Evolutionary conservation across 345 rosid genomes (phyloP).

Genomic region (Passiflora organensis): DNA sequence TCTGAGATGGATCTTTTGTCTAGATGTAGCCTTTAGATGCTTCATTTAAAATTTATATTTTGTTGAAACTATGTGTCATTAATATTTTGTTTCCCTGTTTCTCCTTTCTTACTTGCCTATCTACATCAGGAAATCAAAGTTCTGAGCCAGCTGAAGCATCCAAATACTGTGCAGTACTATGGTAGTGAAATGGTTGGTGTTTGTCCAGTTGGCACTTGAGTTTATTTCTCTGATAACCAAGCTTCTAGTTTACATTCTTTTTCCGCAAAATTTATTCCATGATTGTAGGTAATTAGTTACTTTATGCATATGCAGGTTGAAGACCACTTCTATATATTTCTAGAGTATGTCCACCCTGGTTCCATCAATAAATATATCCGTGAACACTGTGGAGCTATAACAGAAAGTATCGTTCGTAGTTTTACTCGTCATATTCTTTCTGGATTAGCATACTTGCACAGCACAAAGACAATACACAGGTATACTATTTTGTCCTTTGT

Average conservation of each 20-base stretch:
- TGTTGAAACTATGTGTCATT: too few species aligned
- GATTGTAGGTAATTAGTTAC: not conserved
- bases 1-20: not conserved
- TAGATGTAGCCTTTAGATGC: not conserved
- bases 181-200: slow-evolving; percentile 94
- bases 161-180: slow-evolving; percentile 93
- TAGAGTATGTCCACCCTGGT: slow-evolving; percentile 97
- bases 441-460: slow-evolving; percentile 86
- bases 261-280: too few species aligned
- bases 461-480: slow-evolving; percentile 77
- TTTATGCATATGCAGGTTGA: slow-evolving; percentile 46
- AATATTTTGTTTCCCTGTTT: too few species aligned
- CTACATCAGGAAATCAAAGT: slow-evolving; percentile 76
- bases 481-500: slow-evolving; percentile 1
- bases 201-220: slow-evolving; percentile 15
- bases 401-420: slow-evolving; percentile 82
- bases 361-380: slow-evolving; percentile 79
- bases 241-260: too few species aligned
- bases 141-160: slow-evolving; percentile 89
- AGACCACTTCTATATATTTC: slow-evolving; percentile 76
- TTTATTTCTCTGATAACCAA: not conserved
- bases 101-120: slow-evolving; percentile 14
- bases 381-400: slow-evolving; percentile 89
- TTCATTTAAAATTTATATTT: not conserved
- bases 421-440: slow-evolving; percentile 92